phyloP scores from a whole-genome alignment of 495 filamentous ascomycete genomes.

The Choiromyces venosus region DNA sequence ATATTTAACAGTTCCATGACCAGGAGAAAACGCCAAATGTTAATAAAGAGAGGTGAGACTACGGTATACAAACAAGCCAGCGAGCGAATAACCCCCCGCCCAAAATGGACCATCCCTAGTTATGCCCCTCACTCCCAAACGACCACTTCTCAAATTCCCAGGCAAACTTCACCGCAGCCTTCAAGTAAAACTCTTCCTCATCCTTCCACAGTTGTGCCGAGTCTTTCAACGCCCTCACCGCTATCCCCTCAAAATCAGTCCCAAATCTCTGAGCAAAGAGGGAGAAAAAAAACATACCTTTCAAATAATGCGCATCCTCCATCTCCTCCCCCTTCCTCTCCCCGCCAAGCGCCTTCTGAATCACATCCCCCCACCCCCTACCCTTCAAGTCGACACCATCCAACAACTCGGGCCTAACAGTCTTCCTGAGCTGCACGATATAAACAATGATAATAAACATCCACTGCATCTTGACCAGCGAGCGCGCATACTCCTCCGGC shows the following conservation, averaged over 20 bases:
- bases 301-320: constrained; percentile 31
- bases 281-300: constrained; percentile 15
- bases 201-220: constrained; percentile 79
- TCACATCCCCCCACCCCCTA: constrained; percentile 70
- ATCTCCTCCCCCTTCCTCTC: constrained; percentile 9
- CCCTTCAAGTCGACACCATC: constrained; percentile 55
- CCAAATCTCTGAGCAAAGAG: background rate
- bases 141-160: constrained; percentile 73
- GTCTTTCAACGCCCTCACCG: constrained; percentile 66
- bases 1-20: background rate
- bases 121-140: constrained; percentile 6
- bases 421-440: constrained; percentile 65
- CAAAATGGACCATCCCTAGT: background rate
- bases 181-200: constrained; percentile 66
- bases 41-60: background rate
- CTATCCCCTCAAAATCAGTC: constrained; percentile 45
- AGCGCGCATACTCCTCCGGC: constrained; percentile 64
- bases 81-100: no score
- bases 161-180: constrained; percentile 71
- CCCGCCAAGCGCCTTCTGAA: constrained; percentile 29
- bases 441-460: constrained; percentile 72
- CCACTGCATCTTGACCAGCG: constrained; percentile 81
- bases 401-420: constrained; percentile 61
- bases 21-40: background rate
- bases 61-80: no score